Evolutionary conservation across 179 eudicot species (phyloP).

Genomic region (Spergularia azorica): DNA sequence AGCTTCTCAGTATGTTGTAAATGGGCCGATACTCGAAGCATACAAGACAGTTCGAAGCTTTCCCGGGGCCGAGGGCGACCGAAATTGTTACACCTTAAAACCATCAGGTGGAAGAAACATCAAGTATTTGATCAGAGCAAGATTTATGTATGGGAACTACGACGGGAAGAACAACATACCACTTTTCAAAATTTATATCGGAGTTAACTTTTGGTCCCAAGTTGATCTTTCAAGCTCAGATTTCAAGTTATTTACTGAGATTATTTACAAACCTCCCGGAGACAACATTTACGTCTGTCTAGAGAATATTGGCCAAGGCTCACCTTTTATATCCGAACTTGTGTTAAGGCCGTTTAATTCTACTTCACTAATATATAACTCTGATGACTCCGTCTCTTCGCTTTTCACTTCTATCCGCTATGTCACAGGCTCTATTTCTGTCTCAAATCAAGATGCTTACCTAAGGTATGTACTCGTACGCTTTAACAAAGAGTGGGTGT

Average conservation of each 20-base stretch:
- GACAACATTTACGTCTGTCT: slow-evolving; percentile 12
- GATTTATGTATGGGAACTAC: slow-evolving; percentile 13
- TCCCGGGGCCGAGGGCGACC: neutral
- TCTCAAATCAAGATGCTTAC: neutral
- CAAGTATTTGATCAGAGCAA: slow-evolving; percentile 15
- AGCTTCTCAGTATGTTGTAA: neutral
- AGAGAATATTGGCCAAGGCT: slow-evolving; percentile 6
- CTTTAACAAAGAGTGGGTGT: too few species aligned
- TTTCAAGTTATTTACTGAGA: neutral
- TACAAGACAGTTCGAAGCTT: slow-evolving; percentile 19
- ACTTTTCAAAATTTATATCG: slow-evolving; percentile 12
- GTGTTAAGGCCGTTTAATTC: slow-evolving; percentile 18
- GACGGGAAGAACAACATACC: slow-evolving; percentile 9
- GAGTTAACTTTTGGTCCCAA: slow-evolving; percentile 7
- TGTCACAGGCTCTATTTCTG: neutral
- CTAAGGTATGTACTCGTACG: neutral
- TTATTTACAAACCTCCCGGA: neutral
- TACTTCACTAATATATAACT: neutral
- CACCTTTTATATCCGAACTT: slow-evolving; percentile 22
- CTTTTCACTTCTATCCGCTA: neutral
- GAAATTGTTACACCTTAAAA: slow-evolving; percentile 23
- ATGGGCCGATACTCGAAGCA: neutral
- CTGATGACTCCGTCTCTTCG: neutral
- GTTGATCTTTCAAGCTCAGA: neutral
- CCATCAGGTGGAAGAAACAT: neutral